These are phyloP conservation scores for Kalmanozyma brasiliensis DNA, from an alignment of 1,284 basidiomycete genomes.

Conservation along the genomic window DNA sequence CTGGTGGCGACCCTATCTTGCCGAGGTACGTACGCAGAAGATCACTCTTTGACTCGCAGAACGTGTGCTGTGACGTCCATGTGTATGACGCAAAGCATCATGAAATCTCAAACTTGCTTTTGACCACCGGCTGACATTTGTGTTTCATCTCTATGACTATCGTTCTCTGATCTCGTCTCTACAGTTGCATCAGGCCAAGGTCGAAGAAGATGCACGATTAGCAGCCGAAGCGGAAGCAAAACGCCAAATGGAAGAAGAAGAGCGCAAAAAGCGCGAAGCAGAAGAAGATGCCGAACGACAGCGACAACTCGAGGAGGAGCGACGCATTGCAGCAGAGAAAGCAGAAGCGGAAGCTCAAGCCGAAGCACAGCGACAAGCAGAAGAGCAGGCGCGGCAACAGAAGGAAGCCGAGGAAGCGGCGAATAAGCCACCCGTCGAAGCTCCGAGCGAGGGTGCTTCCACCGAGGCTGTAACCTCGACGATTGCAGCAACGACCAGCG, in stretches of 20 bases:
- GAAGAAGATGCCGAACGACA: slow-evolving; percentile 36
- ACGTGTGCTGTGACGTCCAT: no score
- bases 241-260: slow-evolving; percentile 31
- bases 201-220: slow-evolving; percentile 33
- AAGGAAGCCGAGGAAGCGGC: slow-evolving; percentile 30
- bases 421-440: slow-evolving; percentile 11
- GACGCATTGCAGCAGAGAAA: slow-evolving; percentile 30
- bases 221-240: slow-evolving; percentile 37
- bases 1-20: slow-evolving; percentile 61
- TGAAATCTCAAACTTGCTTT: not conserved
- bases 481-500: slow-evolving; percentile 6
- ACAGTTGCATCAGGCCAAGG: slow-evolving; percentile 24
- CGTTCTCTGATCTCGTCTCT: not conserved
- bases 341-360: slow-evolving; percentile 21
- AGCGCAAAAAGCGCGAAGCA: slow-evolving; percentile 34
- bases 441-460: slow-evolving; percentile 4
- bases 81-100: no score
- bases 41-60: not conserved
- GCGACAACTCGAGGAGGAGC: slow-evolving; percentile 22
- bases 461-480: not conserved
- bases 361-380: slow-evolving; percentile 11
- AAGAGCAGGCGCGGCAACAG: slow-evolving; percentile 12
- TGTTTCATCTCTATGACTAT: not conserved
- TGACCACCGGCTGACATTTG: slow-evolving; percentile 15
- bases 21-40: slow-evolving; percentile 36